These are phyloP conservation scores for Bauhinia variegata DNA, from an alignment of 306 rosid species.

Conservation along the genomic window DNA sequence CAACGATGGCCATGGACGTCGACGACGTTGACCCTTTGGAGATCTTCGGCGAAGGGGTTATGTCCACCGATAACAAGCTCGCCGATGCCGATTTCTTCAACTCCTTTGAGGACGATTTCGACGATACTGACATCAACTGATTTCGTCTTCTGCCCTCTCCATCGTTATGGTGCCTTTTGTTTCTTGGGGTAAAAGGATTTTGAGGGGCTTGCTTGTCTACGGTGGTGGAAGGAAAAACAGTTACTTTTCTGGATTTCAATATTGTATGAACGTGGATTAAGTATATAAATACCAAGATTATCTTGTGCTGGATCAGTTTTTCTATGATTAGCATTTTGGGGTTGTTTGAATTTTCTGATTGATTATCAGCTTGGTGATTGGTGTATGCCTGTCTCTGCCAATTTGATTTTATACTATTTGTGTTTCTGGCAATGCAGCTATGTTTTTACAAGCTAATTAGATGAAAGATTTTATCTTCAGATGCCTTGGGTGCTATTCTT, in stretches of 20 bases:
- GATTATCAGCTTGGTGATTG: too few relatives aligned
- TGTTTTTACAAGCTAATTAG: too few relatives aligned
- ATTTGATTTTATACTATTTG: too few relatives aligned
- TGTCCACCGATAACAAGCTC: conserved; percentile 66
- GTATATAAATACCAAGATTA: conserved; percentile 4
- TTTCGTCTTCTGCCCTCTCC: neutral
- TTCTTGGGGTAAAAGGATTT: neutral
- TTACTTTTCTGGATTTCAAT: conserved; percentile 6
- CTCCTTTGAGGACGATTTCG: conserved; percentile 76
- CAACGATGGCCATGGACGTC: conserved; percentile 90
- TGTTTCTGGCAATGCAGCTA: too few relatives aligned
- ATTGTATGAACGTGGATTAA: neutral
- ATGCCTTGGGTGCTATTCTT: too few relatives aligned
- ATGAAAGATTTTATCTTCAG: too few relatives aligned
- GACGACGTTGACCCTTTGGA: conserved; percentile 81
- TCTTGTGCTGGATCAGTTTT: neutral
- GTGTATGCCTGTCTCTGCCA: too few relatives aligned
- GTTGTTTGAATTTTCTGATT: too few relatives aligned
- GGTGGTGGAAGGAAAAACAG: too few relatives aligned
- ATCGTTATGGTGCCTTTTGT: neutral
- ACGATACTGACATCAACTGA: conserved; percentile 75
- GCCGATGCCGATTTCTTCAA: conserved; percentile 88
- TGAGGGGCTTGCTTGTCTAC: neutral
- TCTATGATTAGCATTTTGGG: too few relatives aligned
- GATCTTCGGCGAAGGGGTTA: conserved; percentile 62